A percentile compares a stretch with the other conserved stretches of the same genome.
Evolutionary conservation across 2,329 filamentous ascomycete genomes (phyloP).

Genomic region (Ophiostoma australiae): DNA sequence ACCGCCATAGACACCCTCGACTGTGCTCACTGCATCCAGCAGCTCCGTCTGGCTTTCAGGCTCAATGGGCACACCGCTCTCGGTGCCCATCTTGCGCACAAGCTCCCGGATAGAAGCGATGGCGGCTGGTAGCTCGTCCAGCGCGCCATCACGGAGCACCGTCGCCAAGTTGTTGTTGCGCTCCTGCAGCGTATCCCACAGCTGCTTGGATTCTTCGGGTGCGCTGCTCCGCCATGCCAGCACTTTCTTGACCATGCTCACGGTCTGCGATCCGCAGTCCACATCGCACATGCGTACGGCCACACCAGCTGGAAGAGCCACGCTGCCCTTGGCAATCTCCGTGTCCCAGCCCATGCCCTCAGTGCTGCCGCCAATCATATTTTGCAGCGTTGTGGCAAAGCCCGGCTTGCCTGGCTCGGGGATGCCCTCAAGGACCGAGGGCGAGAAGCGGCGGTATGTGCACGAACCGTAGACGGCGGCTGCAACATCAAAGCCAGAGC

Average conservation of each 20-base stretch:
- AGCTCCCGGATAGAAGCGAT: constrained; percentile 34
- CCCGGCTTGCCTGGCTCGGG: constrained; percentile 60
- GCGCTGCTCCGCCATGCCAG: constrained; percentile 71
- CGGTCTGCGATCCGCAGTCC: constrained; percentile 87
- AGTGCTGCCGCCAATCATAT: constrained; percentile 53
- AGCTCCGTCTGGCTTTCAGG: constrained; percentile 78
- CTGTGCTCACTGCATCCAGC: constrained; percentile 67
- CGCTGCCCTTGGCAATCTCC: constrained; percentile 63
- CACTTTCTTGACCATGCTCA: constrained; percentile 92
- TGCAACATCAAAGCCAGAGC: constrained; percentile 92
- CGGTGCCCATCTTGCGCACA: constrained; percentile 70
- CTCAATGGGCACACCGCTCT: constrained; percentile 80
- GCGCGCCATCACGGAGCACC: constrained; percentile 50
- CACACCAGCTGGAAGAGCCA: constrained; percentile 67
- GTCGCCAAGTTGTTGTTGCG: constrained; percentile 67
- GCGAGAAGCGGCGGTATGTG: constrained; percentile 87
- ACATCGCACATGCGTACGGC: constrained; percentile 92
- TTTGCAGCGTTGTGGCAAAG: constrained; percentile 62
- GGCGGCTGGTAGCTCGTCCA: constrained; percentile 12
- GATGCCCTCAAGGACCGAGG: constrained; percentile 61
- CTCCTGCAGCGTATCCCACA: constrained; percentile 72
- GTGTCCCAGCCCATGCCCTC: constrained; percentile 67
- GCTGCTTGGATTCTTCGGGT: constrained; percentile 54
- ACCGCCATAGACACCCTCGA: constrained; percentile 81
- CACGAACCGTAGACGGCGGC: constrained; percentile 89